Conservation (phyloP, 1,284 basidiomycete genomes). For the Takashimella tepidaria region DNA sequence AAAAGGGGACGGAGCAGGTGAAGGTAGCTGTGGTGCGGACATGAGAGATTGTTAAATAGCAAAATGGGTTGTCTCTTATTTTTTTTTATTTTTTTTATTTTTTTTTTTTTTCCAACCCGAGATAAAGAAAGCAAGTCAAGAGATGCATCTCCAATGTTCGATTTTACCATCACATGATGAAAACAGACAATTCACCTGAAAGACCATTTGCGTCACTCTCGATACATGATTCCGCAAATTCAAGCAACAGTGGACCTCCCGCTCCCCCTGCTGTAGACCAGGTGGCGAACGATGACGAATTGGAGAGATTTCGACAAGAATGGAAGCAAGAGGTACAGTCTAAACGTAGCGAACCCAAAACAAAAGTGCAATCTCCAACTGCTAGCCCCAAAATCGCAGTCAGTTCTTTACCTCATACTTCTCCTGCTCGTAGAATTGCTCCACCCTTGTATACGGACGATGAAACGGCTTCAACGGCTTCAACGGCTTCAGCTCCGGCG, state of each 20-base stretch:
- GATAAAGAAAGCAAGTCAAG: no score
- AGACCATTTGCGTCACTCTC: neutral
- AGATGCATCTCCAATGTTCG: no score
- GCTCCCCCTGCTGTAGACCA: neutral
- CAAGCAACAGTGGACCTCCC: neutral
- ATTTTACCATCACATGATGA: no score
- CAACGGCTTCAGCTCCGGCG: neutral
- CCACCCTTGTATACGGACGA: neutral
- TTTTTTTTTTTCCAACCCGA: no score
- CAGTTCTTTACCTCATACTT: neutral
- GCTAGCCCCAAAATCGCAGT: neutral
- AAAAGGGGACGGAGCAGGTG: slow-evolving; percentile 31
- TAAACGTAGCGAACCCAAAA: slow-evolving; percentile 12
- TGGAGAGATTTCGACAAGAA: slow-evolving; percentile 63
- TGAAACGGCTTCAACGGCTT: neutral
- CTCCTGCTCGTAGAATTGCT: slow-evolving; percentile 2
- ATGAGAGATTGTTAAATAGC: slow-evolving; percentile 7
- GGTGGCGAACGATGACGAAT: slow-evolving; percentile 49
- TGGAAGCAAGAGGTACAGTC: slow-evolving; percentile 63
- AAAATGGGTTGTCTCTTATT: neutral
- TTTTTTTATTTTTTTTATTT: neutral
- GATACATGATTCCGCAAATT: neutral
- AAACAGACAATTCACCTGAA: no score
- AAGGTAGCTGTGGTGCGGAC: slow-evolving; percentile 28
- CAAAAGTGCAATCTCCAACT: neutral